Base-by-base conservation (phyloP, 2,329 filamentous ascomycete species). In the Verticillium klebahnii region DNA sequence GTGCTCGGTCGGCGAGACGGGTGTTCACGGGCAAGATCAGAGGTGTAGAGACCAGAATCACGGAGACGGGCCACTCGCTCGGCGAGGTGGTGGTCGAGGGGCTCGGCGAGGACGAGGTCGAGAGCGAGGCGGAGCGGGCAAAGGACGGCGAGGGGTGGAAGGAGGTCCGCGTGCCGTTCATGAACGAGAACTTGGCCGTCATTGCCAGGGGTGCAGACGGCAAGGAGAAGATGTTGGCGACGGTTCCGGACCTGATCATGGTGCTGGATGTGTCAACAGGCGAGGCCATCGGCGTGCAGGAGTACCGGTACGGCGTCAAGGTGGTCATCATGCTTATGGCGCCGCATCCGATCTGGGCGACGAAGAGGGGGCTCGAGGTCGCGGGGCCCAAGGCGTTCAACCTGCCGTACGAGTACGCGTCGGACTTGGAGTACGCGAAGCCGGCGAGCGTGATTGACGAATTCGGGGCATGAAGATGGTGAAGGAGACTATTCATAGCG, bases 241-340 rank as follows among this genome's bases (percentile, higher is more conserved):
- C 72, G 0, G 78, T 80, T 0, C 78, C 78, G 0, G 78, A 80
- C 57, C 66, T 80, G 7, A 77, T 79, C 55, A 67, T 70, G 25
- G 67, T 79, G 4, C 69, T 79, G 2, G 75, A 78, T 61, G 64
- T 72, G 0, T 70, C 73, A 31, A 75, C 72, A 0, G 76, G 76
- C 14, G 66, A 71, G 15, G 75, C 72, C 2, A 65, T 79, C 6
- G 76, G 76, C 6, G 72, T 72, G 0, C 75, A 72, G 1, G 76
- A 79, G 60, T 78, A 74, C 60, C 63, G 68, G 17, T 72, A 71
- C 59, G 71, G 70, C 0, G 55, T 71, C 25, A 62, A 64, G 45
- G 69, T 71, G 12, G 60, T 61, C 9, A 63, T 69, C n/a, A 64
- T 69, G 58, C 62, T 63, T 37, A 61, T 58, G 57, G 55, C 65